Base-by-base conservation (phyloP, 768 basidiomycete genomes). In the Leccinum truebloodii region DNA sequence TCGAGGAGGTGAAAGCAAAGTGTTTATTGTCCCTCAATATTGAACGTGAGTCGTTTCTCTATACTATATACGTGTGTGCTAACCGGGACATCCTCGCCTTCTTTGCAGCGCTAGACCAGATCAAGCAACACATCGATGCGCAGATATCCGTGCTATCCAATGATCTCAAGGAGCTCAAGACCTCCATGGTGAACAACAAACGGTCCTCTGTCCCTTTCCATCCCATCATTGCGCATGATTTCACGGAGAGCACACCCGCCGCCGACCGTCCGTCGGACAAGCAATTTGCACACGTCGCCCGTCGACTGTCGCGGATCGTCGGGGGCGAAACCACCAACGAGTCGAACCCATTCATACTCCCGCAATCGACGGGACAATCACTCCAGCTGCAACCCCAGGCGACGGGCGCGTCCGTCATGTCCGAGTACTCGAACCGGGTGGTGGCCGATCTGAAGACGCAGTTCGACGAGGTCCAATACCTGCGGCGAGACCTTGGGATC, bases 101-200 rank as follows among this genome's bases (percentile, higher is more conserved):
- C 39, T 41, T n/a, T 44, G 20, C 67, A 99, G 96, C 94, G 24
- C 87, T 98, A 57, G 95, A 99, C 75, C 96, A 98, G 73, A 96
- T 99, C 74, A 98, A 96, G 72, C 94, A 98, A 69, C 96, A 99
- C 71, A 95, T 99, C 65, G 96, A 99, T 69, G 69, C 86, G 2
- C 95, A 96, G 68, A 95, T 99, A 62, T 87, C 91, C 0, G 79
- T 78, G 0, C 78, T 99, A 18, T 86, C 92, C 32, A 88, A 89
- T 64, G 95, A 98, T 60, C 84, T 98, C 75, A 94, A 94, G 65
- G 95, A 98, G 46, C 83, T 98, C 66, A 88, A 86, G 67, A 78
- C 80, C 3, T 79, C 82, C 3, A 86, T 98, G 39, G 71, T 80
- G 26, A 80, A 75, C 57, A 81, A 77, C 62, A 80, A 83, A 28